phyloP scores from a whole-genome alignment of 1,139 yeast species.

The Eremothecium cymbalariae region DNA sequence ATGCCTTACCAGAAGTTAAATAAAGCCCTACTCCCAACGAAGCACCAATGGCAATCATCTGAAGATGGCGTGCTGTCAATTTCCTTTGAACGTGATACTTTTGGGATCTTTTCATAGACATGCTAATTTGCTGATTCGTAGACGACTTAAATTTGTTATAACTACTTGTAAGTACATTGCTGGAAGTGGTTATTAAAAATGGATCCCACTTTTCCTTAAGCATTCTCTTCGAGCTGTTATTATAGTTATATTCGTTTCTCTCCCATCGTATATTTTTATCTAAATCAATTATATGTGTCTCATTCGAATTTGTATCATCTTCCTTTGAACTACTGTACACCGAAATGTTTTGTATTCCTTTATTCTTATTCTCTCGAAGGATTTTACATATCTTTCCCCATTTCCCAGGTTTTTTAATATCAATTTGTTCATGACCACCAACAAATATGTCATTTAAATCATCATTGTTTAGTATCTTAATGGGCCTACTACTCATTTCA shows the following conservation, averaged over 20 bases:
- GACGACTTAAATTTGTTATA: too few relatives aligned
- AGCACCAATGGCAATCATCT: slow-evolving; percentile 75
- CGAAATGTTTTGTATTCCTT: neutral
- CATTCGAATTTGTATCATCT: slow-evolving; percentile 3
- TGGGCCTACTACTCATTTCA: slow-evolving; percentile 13
- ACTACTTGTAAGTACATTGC: too few relatives aligned
- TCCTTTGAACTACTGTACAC: neutral
- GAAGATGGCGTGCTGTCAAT: slow-evolving; percentile 60
- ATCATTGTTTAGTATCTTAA: slow-evolving; percentile 18
- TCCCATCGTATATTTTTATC: slow-evolving; percentile 10
- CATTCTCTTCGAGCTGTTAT: slow-evolving; percentile 4
- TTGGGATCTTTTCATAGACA: too few relatives aligned
- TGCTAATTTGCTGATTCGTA: too few relatives aligned
- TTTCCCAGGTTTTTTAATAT: slow-evolving; percentile 3
- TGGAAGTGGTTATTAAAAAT: too few relatives aligned
- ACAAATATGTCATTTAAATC: slow-evolving; percentile 13
- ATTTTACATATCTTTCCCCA: too few relatives aligned
- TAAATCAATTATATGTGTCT: slow-evolving; percentile 12
- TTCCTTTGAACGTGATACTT: slow-evolving; percentile 43
- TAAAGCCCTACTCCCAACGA: slow-evolving; percentile 77
- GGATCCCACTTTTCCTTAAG: slow-evolving; percentile 2
- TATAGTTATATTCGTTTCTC: slow-evolving; percentile 7
- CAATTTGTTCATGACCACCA: slow-evolving; percentile 12
- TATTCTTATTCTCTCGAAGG: too few relatives aligned
- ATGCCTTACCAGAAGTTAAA: slow-evolving; percentile 64